These are phyloP conservation scores for Penicillium pulvis DNA, from an alignment of 495 filamentous ascomycete species.

Conservation along the genomic window DNA sequence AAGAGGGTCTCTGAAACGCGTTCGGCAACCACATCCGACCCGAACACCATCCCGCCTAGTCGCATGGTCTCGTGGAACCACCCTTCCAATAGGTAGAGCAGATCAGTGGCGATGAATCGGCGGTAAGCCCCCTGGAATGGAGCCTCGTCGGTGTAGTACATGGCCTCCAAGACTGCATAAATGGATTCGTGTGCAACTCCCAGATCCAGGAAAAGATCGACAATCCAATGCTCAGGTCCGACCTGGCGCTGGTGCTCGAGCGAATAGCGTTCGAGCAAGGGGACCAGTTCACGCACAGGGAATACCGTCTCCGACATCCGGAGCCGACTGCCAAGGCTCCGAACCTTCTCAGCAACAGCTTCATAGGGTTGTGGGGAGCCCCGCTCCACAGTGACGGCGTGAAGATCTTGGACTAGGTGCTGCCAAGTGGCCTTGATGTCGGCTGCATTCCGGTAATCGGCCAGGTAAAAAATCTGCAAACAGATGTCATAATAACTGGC, in stretches of 20 bases:
- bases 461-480: slow-evolving; percentile 83
- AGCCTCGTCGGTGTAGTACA: slow-evolving; percentile 81
- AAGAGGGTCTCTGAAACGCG: slow-evolving; percentile 49
- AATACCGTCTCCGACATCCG: slow-evolving; percentile 79
- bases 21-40: slow-evolving; percentile 51
- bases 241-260: slow-evolving; percentile 68
- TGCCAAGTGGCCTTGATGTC: slow-evolving; percentile 85
- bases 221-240: slow-evolving; percentile 74
- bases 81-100: slow-evolving; percentile 59
- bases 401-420: slow-evolving; percentile 70
- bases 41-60: slow-evolving; percentile 53
- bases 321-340: slow-evolving; percentile 75
- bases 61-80: slow-evolving; percentile 67
- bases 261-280: slow-evolving; percentile 76
- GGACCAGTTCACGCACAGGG: slow-evolving; percentile 63
- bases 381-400: slow-evolving; percentile 59
- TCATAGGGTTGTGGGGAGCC: slow-evolving; percentile 73
- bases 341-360: slow-evolving; percentile 69
- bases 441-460: slow-evolving; percentile 81
- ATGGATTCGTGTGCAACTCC: slow-evolving; percentile 74
- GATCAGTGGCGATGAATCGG: slow-evolving; percentile 60
- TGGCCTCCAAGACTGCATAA: slow-evolving; percentile 73
- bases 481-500: slow-evolving; percentile 90
- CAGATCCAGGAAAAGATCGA: slow-evolving; percentile 77
- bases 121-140: slow-evolving; percentile 74